A percentile compares a stretch with the other conserved stretches of the same genome.
phyloP scores from a whole-genome alignment of 1,284 basidiomycete species.

The Somion occarium region DNA sequence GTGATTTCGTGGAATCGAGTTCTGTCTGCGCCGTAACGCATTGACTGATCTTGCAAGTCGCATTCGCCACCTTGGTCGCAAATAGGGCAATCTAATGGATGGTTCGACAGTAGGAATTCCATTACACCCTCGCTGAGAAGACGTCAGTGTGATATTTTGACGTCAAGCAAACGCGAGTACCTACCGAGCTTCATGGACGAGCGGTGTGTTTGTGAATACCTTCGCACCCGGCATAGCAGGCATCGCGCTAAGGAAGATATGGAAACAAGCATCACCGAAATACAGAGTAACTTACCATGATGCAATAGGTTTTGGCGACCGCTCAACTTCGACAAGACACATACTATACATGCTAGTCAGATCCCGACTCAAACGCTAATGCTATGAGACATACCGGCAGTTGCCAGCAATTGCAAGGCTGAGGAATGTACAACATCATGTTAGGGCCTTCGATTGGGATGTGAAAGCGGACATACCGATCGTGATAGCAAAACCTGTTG shows the following conservation, averaged over 20 bases:
- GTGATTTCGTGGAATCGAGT: slow-evolving; percentile 97
- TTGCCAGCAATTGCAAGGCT: slow-evolving; percentile 92
- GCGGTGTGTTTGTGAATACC: slow-evolving; percentile 93
- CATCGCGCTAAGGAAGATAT: slow-evolving; percentile 70
- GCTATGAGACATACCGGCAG: slow-evolving; percentile 67
- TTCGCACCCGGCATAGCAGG: slow-evolving; percentile 97
- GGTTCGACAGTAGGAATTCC: slow-evolving; percentile 98
- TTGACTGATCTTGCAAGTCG: slow-evolving; percentile 98
- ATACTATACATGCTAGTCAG: slow-evolving; percentile 46
- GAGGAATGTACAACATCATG: background rate
- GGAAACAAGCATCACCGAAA: slow-evolving; percentile 1
- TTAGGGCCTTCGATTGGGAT: background rate
- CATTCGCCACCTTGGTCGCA: slow-evolving; percentile 99
- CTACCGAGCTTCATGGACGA: slow-evolving; percentile 92
- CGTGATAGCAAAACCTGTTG: slow-evolving; percentile 88
- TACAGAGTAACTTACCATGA: slow-evolving; percentile 58
- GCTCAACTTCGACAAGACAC: slow-evolving; percentile 97
- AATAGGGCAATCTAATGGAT: slow-evolving; percentile 97
- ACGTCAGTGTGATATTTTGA: slow-evolving; percentile 12
- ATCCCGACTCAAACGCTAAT: background rate
- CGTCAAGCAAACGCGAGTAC: slow-evolving; percentile 15
- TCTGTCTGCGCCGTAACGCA: slow-evolving; percentile 98
- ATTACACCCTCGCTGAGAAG: slow-evolving; percentile 86
- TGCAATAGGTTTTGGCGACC: slow-evolving; percentile 91
- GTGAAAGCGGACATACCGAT: slow-evolving; percentile 47